Evolutionary conservation across 495 filamentous ascomycete species (phyloP), one percentile per base, ranked within the genome.

Genomic region (Xylaria intraflava): DNA sequence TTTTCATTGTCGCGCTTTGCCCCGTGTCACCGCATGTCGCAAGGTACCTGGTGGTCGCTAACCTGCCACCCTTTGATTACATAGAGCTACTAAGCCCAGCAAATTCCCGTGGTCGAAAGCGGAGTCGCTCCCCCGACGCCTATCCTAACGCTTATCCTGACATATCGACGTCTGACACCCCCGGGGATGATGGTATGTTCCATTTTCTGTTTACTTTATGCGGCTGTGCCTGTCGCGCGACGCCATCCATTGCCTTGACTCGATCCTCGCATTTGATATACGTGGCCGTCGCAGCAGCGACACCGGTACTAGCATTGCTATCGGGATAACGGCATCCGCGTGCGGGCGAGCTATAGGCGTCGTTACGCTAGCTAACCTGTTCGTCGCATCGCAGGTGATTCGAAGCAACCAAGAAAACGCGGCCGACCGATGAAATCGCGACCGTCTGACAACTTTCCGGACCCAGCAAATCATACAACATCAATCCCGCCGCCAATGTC

Each of bases 71-170:
- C 9, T 58, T 35, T 58, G 19, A 53, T 50, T 57, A 35, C 42
- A 43, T 59, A 78, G 74, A 75, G 58, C 53, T 75, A 35, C 43
- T 65, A 16, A 70, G 65, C 49, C 55, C 66, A 41, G 47, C 52
- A 42, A 55, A 57, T 19, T 59, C 89, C 58, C 85, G 93, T 67
- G 90, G 90, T 56, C 69, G 89, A 66, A 98, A 97, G 77, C 83
- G 93, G 72, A 93, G 88, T 81, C 89, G 90, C 52, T 96, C 93
- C 48, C 91, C 90, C 61, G 88, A 94, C 60, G 76, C 69, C 60
- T 83, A 85, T 65, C 91, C 90, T 60, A 88, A 94, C 60, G 76
- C 69, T 59, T 83, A 85, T 65, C 82, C 80, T 64, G 83, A 87
- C 65, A 69, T 74, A 58, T 69, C 72, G 58, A 60, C 69, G 56